These are phyloP conservation scores for Yamadazyma trypodendri DNA, from an alignment of 1,139 yeast species.

Conservation along the genomic window DNA sequence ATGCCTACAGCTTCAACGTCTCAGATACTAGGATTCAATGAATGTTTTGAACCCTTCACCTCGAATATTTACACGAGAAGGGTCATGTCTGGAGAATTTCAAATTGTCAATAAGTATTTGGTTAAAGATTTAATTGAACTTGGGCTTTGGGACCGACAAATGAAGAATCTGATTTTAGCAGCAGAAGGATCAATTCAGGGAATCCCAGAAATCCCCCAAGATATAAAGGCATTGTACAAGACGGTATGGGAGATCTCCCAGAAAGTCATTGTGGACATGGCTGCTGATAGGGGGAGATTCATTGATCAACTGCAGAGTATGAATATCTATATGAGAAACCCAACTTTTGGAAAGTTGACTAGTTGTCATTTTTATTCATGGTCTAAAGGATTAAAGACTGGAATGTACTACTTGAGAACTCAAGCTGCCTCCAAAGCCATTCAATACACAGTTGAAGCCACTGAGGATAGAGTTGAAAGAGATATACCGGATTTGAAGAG, in stretches of 20 bases:
- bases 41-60: conserved; percentile 90
- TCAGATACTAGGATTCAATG: conserved; percentile 84
- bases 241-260: conserved; percentile 98
- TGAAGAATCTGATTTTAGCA: conserved; percentile 78
- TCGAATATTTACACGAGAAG: conserved; percentile 86
- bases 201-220: conserved; percentile 73
- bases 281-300: conserved; percentile 91
- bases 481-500: conserved; percentile 15
- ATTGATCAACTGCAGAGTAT: conserved; percentile 94
- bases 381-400: conserved; percentile 96
- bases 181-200: conserved; percentile 86
- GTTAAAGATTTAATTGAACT: conserved; percentile 78
- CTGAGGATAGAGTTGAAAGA: background rate
- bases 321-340: conserved; percentile 81
- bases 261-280: conserved; percentile 84
- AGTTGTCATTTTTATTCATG: conserved; percentile 97
- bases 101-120: conserved; percentile 80
- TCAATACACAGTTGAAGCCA: conserved; percentile 75
- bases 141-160: conserved; percentile 76
- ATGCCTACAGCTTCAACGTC: conserved; percentile 97
- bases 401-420: conserved; percentile 95
- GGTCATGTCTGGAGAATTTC: conserved; percentile 86
- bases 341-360: conserved; percentile 93
- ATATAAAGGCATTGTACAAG: conserved; percentile 75
- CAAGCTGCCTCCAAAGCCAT: conserved; percentile 95